A percentile compares a stretch with the other conserved stretches of the same genome.
phyloP scores from a whole-genome alignment of 805 yeast genomes.

The Candida nonsorbophila region DNA sequence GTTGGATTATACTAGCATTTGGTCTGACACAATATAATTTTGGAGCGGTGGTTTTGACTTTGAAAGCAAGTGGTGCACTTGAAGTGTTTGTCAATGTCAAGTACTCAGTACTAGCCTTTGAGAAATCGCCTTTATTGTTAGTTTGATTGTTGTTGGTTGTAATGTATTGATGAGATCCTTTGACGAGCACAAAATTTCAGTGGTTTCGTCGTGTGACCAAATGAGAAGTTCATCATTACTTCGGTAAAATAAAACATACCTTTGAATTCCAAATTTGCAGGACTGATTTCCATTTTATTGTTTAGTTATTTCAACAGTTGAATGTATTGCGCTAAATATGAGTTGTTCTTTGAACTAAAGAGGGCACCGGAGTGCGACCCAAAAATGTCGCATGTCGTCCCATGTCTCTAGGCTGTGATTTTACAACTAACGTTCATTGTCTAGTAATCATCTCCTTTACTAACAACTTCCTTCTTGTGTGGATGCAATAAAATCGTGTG shows the following conservation, averaged over 20 bases:
- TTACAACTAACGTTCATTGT: no score
- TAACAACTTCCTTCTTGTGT: constrained; percentile 87
- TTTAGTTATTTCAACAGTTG: constrained; percentile 2
- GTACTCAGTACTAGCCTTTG: constrained; percentile 62
- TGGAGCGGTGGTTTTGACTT: constrained; percentile 98
- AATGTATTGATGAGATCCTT: neutral
- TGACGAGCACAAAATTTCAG: neutral
- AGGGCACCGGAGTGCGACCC: no score
- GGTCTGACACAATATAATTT: constrained; percentile 95
- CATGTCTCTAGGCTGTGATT: no score
- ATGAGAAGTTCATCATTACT: neutral
- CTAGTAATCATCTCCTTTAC: constrained; percentile 90
- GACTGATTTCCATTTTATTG: constrained; percentile 60
- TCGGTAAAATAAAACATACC: constrained; percentile 48
- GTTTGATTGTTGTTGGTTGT: constrained; percentile 1
- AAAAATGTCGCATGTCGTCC: no score
- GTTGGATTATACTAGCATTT: constrained; percentile 74
- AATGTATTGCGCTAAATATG: constrained; percentile 3
- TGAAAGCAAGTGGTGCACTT: constrained; percentile 69
- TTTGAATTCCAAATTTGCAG: constrained; percentile 67
- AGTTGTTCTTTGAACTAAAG: no score
- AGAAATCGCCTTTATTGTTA: constrained; percentile 57
- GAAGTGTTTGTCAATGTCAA: constrained; percentile 52
- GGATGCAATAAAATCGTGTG: constrained; percentile 91
- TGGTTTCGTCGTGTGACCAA: neutral